Evolutionary conservation across 2,329 filamentous ascomycete species (phyloP), one percentile per base, ranked within the genome.

Genomic region (Leptosphaerulina australis): DNA sequence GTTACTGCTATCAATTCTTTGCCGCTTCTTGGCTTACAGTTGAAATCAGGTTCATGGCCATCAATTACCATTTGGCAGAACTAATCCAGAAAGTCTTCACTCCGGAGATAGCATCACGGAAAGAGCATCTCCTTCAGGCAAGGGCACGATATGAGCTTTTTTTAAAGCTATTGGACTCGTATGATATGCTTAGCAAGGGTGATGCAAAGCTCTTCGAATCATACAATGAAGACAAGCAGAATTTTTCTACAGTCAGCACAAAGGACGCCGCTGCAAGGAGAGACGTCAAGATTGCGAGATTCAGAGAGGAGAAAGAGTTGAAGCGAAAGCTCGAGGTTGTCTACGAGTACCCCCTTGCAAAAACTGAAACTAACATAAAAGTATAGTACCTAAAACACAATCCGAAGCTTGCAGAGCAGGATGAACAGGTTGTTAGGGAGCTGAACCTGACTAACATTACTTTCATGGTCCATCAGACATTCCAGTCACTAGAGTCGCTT

Each of bases 401-500:
- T 51, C 81, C 84, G 35, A 78, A 75, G 29, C 77, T 82, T 8
- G 74, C 85, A 10, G 84, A 88, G 53, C 85, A 87, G 35, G 94
- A 97, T 64, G 94, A 99, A 48, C 89, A 92, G 62, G 81, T 87
- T n/a, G 82, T 91, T 11, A 85, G 94, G 38, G 82, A 89, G 55
- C 79, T 96, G 22, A 85, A 96, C 66, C 78, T 96, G 21, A 85
- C 91, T 1, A 85, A 90, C 60, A 77, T 96, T 33, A 78, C 83
- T 14, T 86, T 91, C 56, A 84, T 82, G 64, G 83, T 87, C 3
- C 90, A 97, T 72, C 84, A 88, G 68, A 81, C 91, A 4, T 95
- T 97, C 64, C 88, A 94, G 68, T 83, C 86, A 0, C 82, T 99
- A n/a, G 94, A 97, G 72, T 84, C 89, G 14, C 81, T 97, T 50